These are phyloP conservation scores for Aurifilum marmelostoma DNA, from an alignment of 2,329 filamentous ascomycete species.

Conservation along the genomic window DNA sequence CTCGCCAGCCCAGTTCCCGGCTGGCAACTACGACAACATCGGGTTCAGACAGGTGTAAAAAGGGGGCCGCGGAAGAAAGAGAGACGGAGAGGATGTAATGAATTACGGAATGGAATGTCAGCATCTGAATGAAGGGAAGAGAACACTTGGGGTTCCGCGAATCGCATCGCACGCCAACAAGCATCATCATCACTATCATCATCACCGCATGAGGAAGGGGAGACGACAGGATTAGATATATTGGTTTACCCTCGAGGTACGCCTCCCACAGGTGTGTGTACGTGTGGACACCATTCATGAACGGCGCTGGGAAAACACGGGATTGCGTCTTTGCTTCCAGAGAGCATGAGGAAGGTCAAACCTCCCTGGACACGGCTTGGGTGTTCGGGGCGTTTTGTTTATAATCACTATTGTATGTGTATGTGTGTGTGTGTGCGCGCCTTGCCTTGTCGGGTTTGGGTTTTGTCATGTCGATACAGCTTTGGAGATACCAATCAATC, in stretches of 20 bases:
- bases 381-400: constrained; percentile 29
- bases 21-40: constrained; percentile 51
- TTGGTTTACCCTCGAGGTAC: not conserved
- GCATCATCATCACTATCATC: not conserved
- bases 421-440: constrained; percentile 3
- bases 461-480: constrained; percentile 25
- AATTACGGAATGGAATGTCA: not conserved
- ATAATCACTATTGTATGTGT: too few species aligned
- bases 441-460: constrained; percentile 21
- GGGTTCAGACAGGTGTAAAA: constrained; percentile 48
- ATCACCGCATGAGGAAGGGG: not conserved
- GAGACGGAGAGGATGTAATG: constrained; percentile 6
- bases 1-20: constrained; percentile 57
- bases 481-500: constrained; percentile 18
- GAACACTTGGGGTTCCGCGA: not conserved
- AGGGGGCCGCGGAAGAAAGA: constrained; percentile 1
- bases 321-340: not conserved
- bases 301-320: constrained; percentile 3
- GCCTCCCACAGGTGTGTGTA: not conserved
- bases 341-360: not conserved
- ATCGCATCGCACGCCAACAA: not conserved
- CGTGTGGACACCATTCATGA: not conserved
- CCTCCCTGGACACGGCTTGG: constrained; percentile 8
- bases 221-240: not conserved
- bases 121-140: not conserved